phyloP scores from a whole-genome alignment of 139 green algal species.

The Auxenochlorella pyrenoidosa region DNA sequence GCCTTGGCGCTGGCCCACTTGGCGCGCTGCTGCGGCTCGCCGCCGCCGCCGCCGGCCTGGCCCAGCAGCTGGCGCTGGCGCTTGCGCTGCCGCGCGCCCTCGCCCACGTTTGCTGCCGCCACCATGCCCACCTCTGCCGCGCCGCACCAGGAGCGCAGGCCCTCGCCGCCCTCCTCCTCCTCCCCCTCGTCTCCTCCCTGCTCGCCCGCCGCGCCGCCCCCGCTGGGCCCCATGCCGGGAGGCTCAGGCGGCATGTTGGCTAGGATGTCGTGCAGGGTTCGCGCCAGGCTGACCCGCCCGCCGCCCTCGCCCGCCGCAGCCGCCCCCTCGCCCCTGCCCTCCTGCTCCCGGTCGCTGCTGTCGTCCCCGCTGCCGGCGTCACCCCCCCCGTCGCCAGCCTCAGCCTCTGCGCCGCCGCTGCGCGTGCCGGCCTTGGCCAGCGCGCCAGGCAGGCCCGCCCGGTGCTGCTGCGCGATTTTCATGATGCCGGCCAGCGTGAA shows the following conservation, averaged over 20 bases:
- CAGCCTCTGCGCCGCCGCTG: not conserved
- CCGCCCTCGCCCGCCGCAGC: not conserved
- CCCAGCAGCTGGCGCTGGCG: slow-evolving; percentile 45
- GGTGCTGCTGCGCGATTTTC: slow-evolving; percentile 41
- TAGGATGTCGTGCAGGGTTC: slow-evolving; percentile 41
- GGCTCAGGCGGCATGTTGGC: slow-evolving; percentile 7
- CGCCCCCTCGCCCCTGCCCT: not conserved
- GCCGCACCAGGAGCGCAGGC: slow-evolving; percentile 75
- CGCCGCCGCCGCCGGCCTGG: slow-evolving; percentile 21
- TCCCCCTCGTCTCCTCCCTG: not conserved
- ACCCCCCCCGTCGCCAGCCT: not conserved
- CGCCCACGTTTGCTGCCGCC: slow-evolving; percentile 48
- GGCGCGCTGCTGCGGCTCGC: not conserved
- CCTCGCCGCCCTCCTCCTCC: not conserved
- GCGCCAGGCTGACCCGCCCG: not conserved
- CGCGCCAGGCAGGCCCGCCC: not conserved
- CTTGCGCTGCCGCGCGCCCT: slow-evolving; percentile 62
- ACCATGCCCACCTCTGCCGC: slow-evolving; percentile 62
- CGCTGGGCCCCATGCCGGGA: not conserved
- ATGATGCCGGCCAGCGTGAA: slow-evolving; percentile 59
- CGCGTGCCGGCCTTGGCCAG: not conserved
- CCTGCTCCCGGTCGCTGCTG: not conserved
- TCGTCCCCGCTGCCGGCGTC: no score
- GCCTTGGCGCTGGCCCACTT: slow-evolving; percentile 68
- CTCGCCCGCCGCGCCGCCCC: not conserved